A percentile compares a stretch with the other conserved stretches of the same genome.
Evolutionary conservation across 1,139 yeast genomes (phyloP).

Genomic region (Protomyces gravidus): DNA sequence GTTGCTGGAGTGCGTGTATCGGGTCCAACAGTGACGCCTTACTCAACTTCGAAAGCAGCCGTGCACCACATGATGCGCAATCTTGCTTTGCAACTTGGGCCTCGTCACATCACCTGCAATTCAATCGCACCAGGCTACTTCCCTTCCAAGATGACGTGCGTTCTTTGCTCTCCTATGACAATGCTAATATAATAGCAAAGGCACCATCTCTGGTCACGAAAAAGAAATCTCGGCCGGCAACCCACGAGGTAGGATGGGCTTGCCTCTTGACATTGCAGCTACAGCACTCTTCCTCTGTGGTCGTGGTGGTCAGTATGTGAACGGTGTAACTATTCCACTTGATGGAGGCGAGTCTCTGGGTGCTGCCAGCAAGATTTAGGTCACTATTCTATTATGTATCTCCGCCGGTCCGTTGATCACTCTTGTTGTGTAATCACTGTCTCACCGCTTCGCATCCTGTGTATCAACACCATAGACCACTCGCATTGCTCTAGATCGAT

Average conservation of each 20-base stretch:
- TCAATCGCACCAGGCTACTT: slow-evolving; percentile 74
- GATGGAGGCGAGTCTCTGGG: slow-evolving; percentile 52
- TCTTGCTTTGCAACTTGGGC: slow-evolving; percentile 66
- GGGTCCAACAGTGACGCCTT: slow-evolving; percentile 47
- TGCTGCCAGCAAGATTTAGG: not conserved
- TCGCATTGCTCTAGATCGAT: too few relatives aligned
- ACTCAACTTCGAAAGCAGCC: slow-evolving; percentile 73
- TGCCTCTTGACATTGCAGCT: slow-evolving; percentile 56
- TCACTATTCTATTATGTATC: not conserved
- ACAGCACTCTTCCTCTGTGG: slow-evolving; percentile 58
- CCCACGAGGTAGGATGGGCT: slow-evolving; percentile 65
- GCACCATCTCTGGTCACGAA: slow-evolving; percentile 50
- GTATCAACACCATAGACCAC: too few relatives aligned
- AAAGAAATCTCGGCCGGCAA: slow-evolving; percentile 45
- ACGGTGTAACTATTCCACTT: slow-evolving; percentile 63
- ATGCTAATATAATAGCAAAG: slow-evolving; percentile 47
- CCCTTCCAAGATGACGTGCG: slow-evolving; percentile 73
- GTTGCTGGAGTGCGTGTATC: slow-evolving; percentile 43
- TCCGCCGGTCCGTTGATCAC: too few relatives aligned
- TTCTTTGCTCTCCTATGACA: slow-evolving; percentile 47
- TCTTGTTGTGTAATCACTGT: too few relatives aligned
- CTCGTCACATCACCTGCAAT: slow-evolving; percentile 63
- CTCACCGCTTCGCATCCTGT: too few relatives aligned
- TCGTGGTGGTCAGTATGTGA: slow-evolving; percentile 57
- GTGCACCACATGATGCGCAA: slow-evolving; percentile 65